Percentiles rank a stretch among this genome's conserved stretches.
Conservation (phyloP, 2,329 filamentous ascomycete species). For the Trichoderma harzianum region DNA sequence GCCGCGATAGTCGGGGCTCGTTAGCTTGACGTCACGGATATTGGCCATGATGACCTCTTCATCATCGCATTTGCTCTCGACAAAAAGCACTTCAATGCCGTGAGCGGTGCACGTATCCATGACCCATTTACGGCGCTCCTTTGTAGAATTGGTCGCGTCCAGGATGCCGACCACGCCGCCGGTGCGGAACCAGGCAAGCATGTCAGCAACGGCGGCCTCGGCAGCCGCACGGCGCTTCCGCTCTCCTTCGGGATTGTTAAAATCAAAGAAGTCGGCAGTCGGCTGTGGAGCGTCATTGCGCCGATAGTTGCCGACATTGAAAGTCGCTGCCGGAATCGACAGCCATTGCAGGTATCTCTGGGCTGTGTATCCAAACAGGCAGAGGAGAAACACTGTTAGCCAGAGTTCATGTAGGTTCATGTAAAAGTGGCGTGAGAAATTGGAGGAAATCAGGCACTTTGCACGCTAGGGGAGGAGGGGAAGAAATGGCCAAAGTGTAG, state of each 20-base stretch:
- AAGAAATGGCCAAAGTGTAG: background rate
- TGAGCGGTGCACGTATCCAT: constrained; percentile 71
- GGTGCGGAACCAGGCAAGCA: constrained; percentile 85
- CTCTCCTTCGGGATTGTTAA: constrained; percentile 84
- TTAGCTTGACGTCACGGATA: constrained; percentile 95
- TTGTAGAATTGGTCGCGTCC: constrained; percentile 96
- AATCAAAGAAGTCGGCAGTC: constrained; percentile 93
- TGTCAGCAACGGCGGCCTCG: constrained; percentile 87
- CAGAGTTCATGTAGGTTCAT: background rate
- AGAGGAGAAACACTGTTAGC: background rate
- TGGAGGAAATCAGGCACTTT: constrained; percentile 1
- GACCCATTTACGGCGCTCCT: constrained; percentile 86
- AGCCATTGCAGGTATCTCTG: constrained; percentile 96
- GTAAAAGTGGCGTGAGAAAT: constrained; percentile 10
- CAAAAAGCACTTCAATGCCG: constrained; percentile 86
- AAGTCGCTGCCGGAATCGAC: constrained; percentile 87
- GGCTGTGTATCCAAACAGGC: constrained; percentile 49
- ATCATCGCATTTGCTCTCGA: constrained; percentile 95
- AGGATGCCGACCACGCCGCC: constrained; percentile 87
- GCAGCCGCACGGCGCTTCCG: constrained; percentile 82
- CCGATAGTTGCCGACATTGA: constrained; percentile 97
- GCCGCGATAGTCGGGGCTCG: constrained; percentile 88
- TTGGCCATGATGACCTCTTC: constrained; percentile 97
- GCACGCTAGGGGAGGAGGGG: constrained; percentile 6
- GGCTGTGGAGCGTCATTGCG: constrained; percentile 87